Evolutionary conservation across 148 eudicot species (phyloP).

Genomic region (Bassia scoparia): DNA sequence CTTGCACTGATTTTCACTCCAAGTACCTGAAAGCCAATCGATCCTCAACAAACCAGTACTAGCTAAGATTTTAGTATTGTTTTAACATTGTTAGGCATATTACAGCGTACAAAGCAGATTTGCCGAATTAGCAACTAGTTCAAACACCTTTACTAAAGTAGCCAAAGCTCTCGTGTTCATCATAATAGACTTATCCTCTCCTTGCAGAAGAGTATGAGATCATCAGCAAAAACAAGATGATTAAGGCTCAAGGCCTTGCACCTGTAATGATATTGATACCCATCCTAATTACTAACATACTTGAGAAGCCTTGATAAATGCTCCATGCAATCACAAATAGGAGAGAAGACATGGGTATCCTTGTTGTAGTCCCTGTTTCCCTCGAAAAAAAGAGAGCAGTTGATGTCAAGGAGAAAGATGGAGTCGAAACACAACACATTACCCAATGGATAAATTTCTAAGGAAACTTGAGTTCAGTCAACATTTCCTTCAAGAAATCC

Average conservation of each 20-base stretch:
- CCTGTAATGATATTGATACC: neutral
- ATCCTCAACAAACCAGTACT: neutral
- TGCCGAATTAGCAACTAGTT: neutral
- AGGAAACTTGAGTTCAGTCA: neutral
- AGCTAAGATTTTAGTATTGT: neutral
- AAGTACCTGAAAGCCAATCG: neutral
- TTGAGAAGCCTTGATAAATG: neutral
- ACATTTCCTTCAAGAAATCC: neutral
- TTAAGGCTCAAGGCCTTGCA: too few relatives aligned
- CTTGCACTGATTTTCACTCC: neutral
- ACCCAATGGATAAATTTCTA: neutral
- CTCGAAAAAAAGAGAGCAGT: neutral
- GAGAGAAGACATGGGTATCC: neutral
- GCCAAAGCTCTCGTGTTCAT: neutral
- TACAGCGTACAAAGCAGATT: neutral
- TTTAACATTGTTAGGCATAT: neutral
- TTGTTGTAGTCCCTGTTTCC: neutral
- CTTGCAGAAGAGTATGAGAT: neutral
- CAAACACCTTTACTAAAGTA: neutral
- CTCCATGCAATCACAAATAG: neutral
- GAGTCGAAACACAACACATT: neutral
- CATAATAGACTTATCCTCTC: neutral
- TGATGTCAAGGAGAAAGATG: neutral
- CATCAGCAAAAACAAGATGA: neutral
- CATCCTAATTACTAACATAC: neutral